Conservation (phyloP, 2,329 filamentous ascomycete genomes). For the Tolypocladium capitatum region DNA sequence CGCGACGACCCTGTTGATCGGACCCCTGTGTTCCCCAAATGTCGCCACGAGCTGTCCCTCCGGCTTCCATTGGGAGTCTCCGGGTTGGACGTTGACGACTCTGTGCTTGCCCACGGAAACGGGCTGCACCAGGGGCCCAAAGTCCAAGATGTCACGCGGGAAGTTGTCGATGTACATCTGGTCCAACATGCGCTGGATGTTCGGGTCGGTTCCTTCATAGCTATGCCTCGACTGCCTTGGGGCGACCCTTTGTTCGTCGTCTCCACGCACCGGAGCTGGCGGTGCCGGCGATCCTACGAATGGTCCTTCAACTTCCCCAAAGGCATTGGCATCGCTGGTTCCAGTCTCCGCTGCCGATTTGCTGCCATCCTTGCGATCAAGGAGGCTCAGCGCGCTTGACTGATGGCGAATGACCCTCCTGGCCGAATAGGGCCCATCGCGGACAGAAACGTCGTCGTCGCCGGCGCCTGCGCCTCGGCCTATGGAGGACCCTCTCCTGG, state of each 20-base stretch:
- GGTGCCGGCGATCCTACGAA: constrained; percentile 22
- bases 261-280: constrained; percentile 9
- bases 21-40: constrained; percentile 73
- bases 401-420: constrained; percentile 40
- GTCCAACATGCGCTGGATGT: constrained; percentile 60
- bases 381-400: constrained; percentile 44
- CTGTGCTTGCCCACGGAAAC: constrained; percentile 42
- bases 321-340: constrained; percentile 45
- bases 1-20: constrained; percentile 68
- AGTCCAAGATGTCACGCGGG: constrained; percentile 50
- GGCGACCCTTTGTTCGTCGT: constrained; percentile 18
- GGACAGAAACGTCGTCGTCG: constrained; percentile 22
- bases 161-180: constrained; percentile 69
- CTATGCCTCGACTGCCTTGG: constrained; percentile 54
- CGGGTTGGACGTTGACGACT: constrained; percentile 30
- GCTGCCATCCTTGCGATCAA: constrained; percentile 45
- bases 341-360: constrained; percentile 46
- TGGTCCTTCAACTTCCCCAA: constrained; percentile 46
- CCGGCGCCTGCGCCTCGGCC: constrained; percentile 11
- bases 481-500: constrained; percentile 21
- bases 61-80: constrained; percentile 59
- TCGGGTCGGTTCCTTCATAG: constrained; percentile 68
- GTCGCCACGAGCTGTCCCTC: constrained; percentile 74
- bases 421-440: constrained; percentile 28
- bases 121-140: constrained; percentile 70